Conservation (phyloP, 768 basidiomycete genomes). For the Lepiota subincarnata region DNA sequence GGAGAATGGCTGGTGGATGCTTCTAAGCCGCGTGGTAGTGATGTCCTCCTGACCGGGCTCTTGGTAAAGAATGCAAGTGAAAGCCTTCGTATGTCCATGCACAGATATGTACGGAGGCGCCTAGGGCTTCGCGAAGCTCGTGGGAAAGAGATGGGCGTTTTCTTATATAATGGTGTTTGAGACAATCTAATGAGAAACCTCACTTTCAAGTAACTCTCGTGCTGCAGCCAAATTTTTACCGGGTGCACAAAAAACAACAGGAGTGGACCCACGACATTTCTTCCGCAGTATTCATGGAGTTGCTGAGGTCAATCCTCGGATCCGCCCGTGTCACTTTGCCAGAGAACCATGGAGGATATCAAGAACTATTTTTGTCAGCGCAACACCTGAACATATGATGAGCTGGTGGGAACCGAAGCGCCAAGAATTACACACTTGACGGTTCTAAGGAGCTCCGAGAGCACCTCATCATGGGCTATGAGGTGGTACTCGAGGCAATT, state of each 20-base stretch:
- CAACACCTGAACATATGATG: background rate
- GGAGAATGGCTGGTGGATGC: background rate
- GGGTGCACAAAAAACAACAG: no score
- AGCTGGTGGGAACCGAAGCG: no score
- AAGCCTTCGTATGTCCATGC: background rate
- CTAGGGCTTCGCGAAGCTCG: background rate
- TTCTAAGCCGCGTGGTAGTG: constrained; percentile 4
- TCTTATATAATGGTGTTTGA: background rate
- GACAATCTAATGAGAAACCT: no score
- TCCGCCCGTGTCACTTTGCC: background rate
- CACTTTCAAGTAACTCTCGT: no score
- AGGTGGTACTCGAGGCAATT: no score
- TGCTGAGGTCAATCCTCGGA: constrained; percentile 9
- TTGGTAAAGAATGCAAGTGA: background rate
- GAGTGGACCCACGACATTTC: background rate
- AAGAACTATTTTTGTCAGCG: background rate
- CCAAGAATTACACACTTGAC: no score
- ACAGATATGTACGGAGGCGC: background rate
- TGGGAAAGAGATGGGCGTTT: background rate
- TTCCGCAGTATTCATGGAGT: background rate
- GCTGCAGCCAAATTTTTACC: no score
- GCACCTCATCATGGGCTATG: no score
- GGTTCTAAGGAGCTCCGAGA: no score
- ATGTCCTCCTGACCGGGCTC: constrained; percentile 3
- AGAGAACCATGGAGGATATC: background rate